Evolutionary conservation across 2,329 filamentous ascomycete species (phyloP).

Genomic region (Fusarium oxysporum): DNA sequence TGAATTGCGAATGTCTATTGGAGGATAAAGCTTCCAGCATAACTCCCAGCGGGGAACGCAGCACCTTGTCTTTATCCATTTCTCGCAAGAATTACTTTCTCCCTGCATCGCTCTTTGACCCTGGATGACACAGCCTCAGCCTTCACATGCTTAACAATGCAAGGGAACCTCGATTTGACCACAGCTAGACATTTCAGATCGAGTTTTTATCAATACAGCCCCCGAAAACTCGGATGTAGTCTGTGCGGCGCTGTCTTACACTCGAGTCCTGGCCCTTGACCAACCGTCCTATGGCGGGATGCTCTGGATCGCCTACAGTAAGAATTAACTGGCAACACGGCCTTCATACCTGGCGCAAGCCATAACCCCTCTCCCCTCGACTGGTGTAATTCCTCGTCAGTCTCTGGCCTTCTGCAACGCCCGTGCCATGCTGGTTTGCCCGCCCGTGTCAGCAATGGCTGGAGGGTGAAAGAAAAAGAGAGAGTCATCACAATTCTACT

Average conservation of each 20-base stretch:
- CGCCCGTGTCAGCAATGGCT: slow-evolving; percentile 26
- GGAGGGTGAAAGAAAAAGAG: background rate
- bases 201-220: background rate
- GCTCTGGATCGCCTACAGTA: slow-evolving; percentile 28
- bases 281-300: background rate
- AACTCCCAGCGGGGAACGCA: background rate
- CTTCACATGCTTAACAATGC: slow-evolving; percentile 5
- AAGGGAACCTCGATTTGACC: background rate
- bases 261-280: background rate
- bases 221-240: background rate
- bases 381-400: slow-evolving; percentile 6
- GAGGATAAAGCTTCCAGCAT: slow-evolving; percentile 1
- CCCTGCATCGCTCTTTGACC: background rate
- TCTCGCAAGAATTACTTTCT: background rate
- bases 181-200: background rate
- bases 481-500: background rate
- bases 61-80: background rate
- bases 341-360: slow-evolving; percentile 29
- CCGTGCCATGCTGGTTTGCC: slow-evolving; percentile 22
- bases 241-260: background rate
- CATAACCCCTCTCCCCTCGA: slow-evolving; percentile 13
- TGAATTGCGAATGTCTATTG: background rate
- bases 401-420: slow-evolving; percentile 16
- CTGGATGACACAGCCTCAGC: background rate
- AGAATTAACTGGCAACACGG: background rate